Evolutionary conservation across 345 rosid species (phyloP), one percentile per base, ranked within the genome.

Genomic region (Theobroma cacao): DNA sequence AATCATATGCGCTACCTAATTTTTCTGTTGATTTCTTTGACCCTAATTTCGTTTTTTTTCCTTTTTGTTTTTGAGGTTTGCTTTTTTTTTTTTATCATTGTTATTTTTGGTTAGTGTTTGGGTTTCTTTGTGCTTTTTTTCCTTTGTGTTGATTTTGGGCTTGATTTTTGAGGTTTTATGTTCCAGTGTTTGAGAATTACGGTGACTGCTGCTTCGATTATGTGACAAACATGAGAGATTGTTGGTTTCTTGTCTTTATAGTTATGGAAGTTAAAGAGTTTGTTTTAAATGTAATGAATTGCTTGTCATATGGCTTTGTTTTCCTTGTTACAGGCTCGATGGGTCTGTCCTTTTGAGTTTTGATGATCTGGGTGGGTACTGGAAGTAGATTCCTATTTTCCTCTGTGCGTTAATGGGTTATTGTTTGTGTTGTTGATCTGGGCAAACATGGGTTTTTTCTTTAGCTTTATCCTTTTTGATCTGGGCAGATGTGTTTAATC

Each of bases 401-500:
- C 2, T 7, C 47, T 60, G 26, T 13, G 22, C 2, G 68, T 41
- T 75, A 26, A 60, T 75, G 67, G 67, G 67, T 75, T 59, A 7
- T 56, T 40, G 30, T 45, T 53, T 2, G 7, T 30, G 36, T 38
- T 26, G 20, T 15, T 34, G 48, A 56, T 74, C 66, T 74, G 76
- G 52, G 60, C 62, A 73, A 36, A 22, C 61, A 38, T 24, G 63
- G 1, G n/a, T 53, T 38, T 3, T 13, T 72, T 72, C 7, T 24
- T 60, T 60, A 41, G 7, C 20, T 43, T 53, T 48, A 14, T 8
- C 6, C 45, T 18, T 67, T 33, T 56, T 10, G 55, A 68, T 74
- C 84, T 67, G 60, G 38, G 36, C 18, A 14, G 34, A 59, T 55
- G 47, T 60, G 75, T 33, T 53, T 55, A 24, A 60, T 43, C 10